Percentiles rank a stretch among this genome's conserved stretches.
Conservation (phyloP, 257 asterid species). For the Thymus mandschuricus region DNA sequence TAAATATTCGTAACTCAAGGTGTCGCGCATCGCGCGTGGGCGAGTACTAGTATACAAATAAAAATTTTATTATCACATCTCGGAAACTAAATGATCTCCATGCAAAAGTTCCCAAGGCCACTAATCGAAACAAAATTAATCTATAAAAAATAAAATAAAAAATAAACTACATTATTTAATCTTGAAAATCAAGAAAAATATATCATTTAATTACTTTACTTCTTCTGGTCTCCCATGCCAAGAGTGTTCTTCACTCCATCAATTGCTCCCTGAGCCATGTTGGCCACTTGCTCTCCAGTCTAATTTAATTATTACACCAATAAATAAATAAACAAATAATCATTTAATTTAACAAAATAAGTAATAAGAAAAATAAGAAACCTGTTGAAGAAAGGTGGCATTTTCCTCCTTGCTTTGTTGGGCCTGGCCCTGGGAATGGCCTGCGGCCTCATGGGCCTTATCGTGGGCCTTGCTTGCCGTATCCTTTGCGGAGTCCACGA, state of each 20-base stretch:
- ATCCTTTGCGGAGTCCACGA: conserved; percentile 50
- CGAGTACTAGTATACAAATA: conserved; percentile 14
- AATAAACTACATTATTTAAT: neutral
- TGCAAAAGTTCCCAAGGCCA: conserved; percentile 12
- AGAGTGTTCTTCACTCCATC: conserved; percentile 79
- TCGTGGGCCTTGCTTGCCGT: conserved; percentile 53
- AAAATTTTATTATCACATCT: conserved; percentile 12
- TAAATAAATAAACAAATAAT: neutral
- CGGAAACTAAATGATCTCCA: neutral
- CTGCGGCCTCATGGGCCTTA: conserved; percentile 46
- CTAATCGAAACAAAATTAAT: no score
- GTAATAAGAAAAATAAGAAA: conserved; percentile 4
- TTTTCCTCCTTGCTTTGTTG: conserved; percentile 54
- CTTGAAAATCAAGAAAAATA: neutral
- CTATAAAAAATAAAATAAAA: neutral
- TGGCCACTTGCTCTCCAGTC: conserved; percentile 62
- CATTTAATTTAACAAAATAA: neutral
- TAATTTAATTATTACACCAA: conserved; percentile 16
- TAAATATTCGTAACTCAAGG: no score
- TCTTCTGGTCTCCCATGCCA: conserved; percentile 71
- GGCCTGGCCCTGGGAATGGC: conserved; percentile 43
- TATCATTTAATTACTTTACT: no score
- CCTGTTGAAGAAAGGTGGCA: conserved; percentile 60
- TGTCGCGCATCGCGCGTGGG: no score
- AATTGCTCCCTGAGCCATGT: conserved; percentile 71